phyloP scores from a whole-genome alignment of 2,329 filamentous ascomycete genomes.

The Aspergillus pseudonomiae region DNA sequence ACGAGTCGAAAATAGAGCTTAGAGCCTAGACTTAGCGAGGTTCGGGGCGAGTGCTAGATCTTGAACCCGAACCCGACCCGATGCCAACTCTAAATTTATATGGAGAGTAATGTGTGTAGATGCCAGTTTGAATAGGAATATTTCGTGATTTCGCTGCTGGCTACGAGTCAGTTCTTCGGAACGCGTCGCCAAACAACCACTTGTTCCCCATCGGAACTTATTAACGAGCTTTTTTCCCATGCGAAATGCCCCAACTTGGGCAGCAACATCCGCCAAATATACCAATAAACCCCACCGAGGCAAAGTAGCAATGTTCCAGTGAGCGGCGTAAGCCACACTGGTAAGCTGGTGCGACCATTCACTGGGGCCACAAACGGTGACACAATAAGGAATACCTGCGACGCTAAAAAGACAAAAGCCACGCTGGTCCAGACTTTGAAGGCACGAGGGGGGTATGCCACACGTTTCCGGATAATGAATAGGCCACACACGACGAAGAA shows the following conservation, averaged over 20 bases:
- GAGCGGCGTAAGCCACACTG: constrained; percentile 53
- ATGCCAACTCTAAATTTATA: no score
- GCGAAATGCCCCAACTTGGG: not conserved
- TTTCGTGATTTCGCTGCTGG: not conserved
- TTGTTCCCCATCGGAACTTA: not conserved
- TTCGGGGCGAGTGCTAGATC: no score
- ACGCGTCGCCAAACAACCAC: not conserved
- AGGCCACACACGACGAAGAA: constrained; percentile 33
- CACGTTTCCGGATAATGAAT: constrained; percentile 44
- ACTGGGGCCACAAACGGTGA: constrained; percentile 57
- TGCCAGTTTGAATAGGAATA: not conserved
- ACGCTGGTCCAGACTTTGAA: constrained; percentile 38
- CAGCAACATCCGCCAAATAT: not conserved
- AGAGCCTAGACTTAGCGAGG: no score
- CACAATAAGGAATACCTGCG: constrained; percentile 64
- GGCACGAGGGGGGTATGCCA: constrained; percentile 50
- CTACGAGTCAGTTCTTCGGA: not conserved
- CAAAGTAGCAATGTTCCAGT: constrained; percentile 51
- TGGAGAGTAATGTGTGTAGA: not conserved
- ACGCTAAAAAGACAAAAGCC: constrained; percentile 60
- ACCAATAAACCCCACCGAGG: constrained; percentile 52
- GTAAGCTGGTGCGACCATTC: constrained; percentile 51
- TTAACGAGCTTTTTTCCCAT: not conserved
- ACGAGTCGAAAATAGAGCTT: no score
- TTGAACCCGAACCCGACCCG: no score